Conservation (phyloP, 2,329 filamentous ascomycete species). For the Domatiomyces catenatus region DNA sequence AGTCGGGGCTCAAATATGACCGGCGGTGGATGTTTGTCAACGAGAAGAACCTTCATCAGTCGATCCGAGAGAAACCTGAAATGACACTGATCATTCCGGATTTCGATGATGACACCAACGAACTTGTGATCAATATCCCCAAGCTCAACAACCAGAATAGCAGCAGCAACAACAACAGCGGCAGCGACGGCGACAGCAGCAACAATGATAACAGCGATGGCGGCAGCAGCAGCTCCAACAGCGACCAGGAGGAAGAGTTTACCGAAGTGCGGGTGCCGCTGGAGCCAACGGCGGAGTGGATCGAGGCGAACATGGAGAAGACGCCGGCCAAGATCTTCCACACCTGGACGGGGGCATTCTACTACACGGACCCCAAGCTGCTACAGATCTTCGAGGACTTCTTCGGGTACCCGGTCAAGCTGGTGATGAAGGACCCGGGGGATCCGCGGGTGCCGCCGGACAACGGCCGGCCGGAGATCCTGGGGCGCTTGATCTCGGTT, state of each 20-base stretch:
- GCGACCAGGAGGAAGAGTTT: conserved; percentile 4
- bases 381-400: conserved; percentile 41
- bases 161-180: background rate
- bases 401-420: conserved; percentile 34
- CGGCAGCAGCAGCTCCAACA: background rate
- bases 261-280: conserved; percentile 38
- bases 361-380: conserved; percentile 34
- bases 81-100: conserved; percentile 49
- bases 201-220: background rate
- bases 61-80: conserved; percentile 43
- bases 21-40: conserved; percentile 53
- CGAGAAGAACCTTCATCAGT: conserved; percentile 41
- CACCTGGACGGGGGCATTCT: conserved; percentile 40
- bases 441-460: conserved; percentile 37
- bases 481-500: conserved; percentile 39
- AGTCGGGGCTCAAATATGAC: conserved; percentile 46
- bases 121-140: conserved; percentile 31
- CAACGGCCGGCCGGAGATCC: conserved; percentile 38
- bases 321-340: conserved; percentile 43
- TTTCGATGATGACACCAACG: conserved; percentile 30
- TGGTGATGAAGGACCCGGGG: conserved; percentile 48
- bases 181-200: background rate
- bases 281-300: conserved; percentile 39
- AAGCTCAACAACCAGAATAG: background rate
- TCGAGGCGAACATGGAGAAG: conserved; percentile 37